Base-by-base conservation (phyloP, 306 rosid species). In the Dryas alaskensis region DNA sequence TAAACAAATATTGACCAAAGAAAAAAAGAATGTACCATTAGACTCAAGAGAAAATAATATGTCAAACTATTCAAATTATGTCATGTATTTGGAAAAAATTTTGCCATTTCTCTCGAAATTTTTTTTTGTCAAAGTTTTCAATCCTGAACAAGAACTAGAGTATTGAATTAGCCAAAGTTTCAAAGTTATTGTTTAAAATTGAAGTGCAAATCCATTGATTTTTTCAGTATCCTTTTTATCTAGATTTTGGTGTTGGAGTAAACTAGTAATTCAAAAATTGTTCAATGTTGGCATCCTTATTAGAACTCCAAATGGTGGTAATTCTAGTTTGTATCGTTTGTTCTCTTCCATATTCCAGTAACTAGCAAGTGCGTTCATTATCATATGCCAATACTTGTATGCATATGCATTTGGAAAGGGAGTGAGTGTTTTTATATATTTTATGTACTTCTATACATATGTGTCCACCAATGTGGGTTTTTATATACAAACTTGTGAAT, bases 311-410 rank as follows among this genome's bases (percentile, higher is more conserved):
- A 68, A 40, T 74, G 25, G 37, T 47, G 43, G 62, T 46, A 60
- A 16, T 54, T 11, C 58, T 67, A 51, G 65, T 70, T 5, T 76
- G 39, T 46, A 44, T 82, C 53, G 27, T 58, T 40, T 67, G 27
- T 57, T 67, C 63, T 47, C 52, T 70, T 76, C 66, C 73, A 10
- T 77, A 63, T 77, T 72, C 87, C 44, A 51, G 67, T 61, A 83
- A 78, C 52, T 84, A 80, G 81, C 84, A 82, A 77, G 81, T 67
- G 61, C 45, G 66, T 8, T 64, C 71, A 8, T 72, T 81, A 66
- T 74, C 87, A 40, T 63, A 48, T 49, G 57, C 75, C 73, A 42
- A 63, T 61, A 78, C 65, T 81, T 81, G 22, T 22, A 22, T 22
- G 0, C 22, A 22, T 22, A 22, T 22, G 22, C 22, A 22, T 22